Evolutionary conservation across 2,329 filamentous ascomycete species (phyloP).

Genomic region (Teratosphaeria destructans): DNA sequence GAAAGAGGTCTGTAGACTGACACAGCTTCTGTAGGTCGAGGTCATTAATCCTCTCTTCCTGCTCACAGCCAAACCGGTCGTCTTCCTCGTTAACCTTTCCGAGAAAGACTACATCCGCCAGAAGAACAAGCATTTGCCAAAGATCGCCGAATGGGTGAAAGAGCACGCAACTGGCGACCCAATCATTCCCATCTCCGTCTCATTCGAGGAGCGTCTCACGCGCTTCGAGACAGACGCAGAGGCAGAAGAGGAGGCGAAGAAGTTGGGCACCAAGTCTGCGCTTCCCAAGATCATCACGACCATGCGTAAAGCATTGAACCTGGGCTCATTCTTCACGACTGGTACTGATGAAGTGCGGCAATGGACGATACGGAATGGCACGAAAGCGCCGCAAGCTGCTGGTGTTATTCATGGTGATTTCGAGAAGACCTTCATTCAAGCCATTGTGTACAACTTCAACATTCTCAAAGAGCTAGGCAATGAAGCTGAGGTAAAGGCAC

Average conservation of each 20-base stretch:
- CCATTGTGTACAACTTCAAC: constrained; percentile 81
- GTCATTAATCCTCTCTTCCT: constrained; percentile 95
- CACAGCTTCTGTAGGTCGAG: constrained; percentile 58
- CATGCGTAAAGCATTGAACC: constrained; percentile 85
- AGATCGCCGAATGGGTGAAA: constrained; percentile 93
- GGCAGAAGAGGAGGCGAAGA: constrained; percentile 78
- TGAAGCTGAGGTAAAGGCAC: constrained; percentile 78
- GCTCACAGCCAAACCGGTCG: constrained; percentile 89
- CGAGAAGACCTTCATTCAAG: constrained; percentile 99
- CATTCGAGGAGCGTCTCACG: constrained; percentile 84
- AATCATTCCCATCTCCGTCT: constrained; percentile 85
- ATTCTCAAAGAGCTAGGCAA: constrained; percentile 77
- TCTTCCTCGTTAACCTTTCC: constrained; percentile 92
- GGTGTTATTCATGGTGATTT: constrained; percentile 98
- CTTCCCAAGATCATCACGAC: constrained; percentile 83
- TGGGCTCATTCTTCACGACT: constrained; percentile 94
- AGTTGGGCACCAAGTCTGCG: constrained; percentile 71
- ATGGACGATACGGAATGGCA: constrained; percentile 94
- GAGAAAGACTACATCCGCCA: constrained; percentile 96
- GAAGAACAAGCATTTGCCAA: constrained; percentile 98
- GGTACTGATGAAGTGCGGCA: constrained; percentile 93
- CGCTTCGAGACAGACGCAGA: constrained; percentile 68
- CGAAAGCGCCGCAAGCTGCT: constrained; percentile 93
- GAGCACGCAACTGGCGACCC: constrained; percentile 77
- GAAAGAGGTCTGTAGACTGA: constrained; percentile 1